These are phyloP conservation scores for Aureobasidium sp. DNA, from an alignment of 2,329 filamentous ascomycete genomes.

Conservation along the genomic window DNA sequence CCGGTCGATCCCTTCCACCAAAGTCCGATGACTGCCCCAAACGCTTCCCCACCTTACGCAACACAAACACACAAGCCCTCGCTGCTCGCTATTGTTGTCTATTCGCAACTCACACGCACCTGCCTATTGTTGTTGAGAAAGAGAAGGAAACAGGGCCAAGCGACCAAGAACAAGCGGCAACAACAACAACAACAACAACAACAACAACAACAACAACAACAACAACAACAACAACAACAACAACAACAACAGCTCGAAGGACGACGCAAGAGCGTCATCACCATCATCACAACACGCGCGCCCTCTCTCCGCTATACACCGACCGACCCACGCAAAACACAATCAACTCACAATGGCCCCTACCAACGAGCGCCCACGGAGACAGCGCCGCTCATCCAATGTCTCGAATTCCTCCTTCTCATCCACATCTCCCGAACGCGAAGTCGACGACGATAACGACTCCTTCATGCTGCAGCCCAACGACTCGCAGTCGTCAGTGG, in stretches of 20 bases:
- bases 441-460: constrained; percentile 86
- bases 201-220: not conserved
- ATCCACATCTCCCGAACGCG: constrained; percentile 66
- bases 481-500: constrained; percentile 88
- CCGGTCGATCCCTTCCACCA: not conserved
- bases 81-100: not conserved
- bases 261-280: constrained; percentile 1
- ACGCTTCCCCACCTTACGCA: not conserved
- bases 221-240: not conserved
- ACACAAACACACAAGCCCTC: not conserved
- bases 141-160: not conserved
- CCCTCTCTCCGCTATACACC: not conserved
- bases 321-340: not conserved
- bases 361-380: constrained; percentile 15
- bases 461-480: constrained; percentile 78
- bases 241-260: not conserved
- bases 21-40: constrained; percentile 2
- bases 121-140: not conserved
- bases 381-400: constrained; percentile 23
- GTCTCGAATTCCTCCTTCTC: constrained; percentile 50
- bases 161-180: not conserved
- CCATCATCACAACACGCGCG: constrained; percentile 4
- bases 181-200: not conserved
- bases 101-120: not conserved
- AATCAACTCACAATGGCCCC: not conserved